phyloP scores from a whole-genome alignment of 306 rosid species.

The Luffa aegyptiaca region DNA sequence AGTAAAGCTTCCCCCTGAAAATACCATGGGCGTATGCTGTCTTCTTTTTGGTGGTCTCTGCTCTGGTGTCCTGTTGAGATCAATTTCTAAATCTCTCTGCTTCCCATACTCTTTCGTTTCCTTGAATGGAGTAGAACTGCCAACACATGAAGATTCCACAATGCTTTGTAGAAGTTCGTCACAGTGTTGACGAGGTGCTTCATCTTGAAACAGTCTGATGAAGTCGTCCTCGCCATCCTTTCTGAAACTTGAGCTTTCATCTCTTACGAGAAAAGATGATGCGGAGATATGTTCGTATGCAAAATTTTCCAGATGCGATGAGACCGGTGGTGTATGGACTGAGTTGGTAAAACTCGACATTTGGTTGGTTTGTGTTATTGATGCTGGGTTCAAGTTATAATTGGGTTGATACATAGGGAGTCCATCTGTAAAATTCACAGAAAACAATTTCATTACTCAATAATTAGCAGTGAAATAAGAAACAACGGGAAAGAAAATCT shows the following conservation, averaged over 20 bases:
- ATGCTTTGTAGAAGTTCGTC: conserved; percentile 51
- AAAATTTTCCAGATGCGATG: conserved; percentile 20
- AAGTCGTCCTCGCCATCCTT: conserved; percentile 25
- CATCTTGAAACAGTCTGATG: conserved; percentile 24
- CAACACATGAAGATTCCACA: conserved; percentile 54
- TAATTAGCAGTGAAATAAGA: conserved; percentile 5
- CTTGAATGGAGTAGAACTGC: conserved; percentile 23
- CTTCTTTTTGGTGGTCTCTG: conserved; percentile 55
- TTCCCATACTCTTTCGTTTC: conserved; percentile 23
- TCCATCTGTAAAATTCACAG: conserved; percentile 39
- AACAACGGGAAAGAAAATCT: neutral
- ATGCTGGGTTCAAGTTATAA: conserved; percentile 34
- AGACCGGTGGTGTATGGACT: conserved; percentile 26
- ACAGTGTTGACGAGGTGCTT: conserved; percentile 27
- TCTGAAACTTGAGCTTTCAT: conserved; percentile 38
- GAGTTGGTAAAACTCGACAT: conserved; percentile 20
- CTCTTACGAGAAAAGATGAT: conserved; percentile 1
- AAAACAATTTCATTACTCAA: conserved; percentile 18
- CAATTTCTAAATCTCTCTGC: conserved; percentile 30
- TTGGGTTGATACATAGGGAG: conserved; percentile 17
- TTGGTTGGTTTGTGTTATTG: conserved; percentile 26
- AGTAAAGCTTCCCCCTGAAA: conserved; percentile 39
- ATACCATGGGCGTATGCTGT: conserved; percentile 79
- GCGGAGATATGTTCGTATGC: conserved; percentile 19
- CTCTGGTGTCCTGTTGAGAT: conserved; percentile 65